phyloP scores from a whole-genome alignment of 208 protist species.

The Trypanosoma boissoni region DNA sequence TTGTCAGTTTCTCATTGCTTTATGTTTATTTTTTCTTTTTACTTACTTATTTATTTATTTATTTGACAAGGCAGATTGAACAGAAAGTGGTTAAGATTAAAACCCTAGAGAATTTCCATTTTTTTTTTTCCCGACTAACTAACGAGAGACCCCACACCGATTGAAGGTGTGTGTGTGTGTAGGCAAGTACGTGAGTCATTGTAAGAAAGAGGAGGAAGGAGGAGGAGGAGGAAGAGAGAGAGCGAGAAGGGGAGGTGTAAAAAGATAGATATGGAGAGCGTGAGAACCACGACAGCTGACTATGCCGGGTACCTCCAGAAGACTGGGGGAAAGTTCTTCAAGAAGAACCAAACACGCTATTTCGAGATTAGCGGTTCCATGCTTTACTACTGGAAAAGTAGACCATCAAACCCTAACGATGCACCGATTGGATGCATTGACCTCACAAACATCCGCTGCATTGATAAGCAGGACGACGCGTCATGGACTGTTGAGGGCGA shows the following conservation, averaged over 20 bases:
- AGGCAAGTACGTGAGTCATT: too few species aligned
- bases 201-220: too few species aligned
- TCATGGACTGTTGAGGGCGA: constrained; percentile 35
- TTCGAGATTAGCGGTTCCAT: constrained; percentile 59
- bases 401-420: constrained; percentile 32
- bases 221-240: too few species aligned
- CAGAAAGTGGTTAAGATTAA: neutral
- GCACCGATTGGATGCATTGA: constrained; percentile 42
- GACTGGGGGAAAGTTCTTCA: constrained; percentile 27
- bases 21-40: constrained; percentile 12
- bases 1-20: too few species aligned
- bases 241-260: too few species aligned
- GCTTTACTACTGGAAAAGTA: constrained; percentile 64
- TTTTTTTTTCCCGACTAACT: too few species aligned
- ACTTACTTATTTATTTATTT: constrained; percentile 13
- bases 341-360: constrained; percentile 51
- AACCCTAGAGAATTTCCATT: constrained; percentile 4
- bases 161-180: too few species aligned
- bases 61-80: neutral
- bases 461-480: constrained; percentile 24
- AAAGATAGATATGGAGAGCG: too few species aligned
- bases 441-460: constrained; percentile 34
- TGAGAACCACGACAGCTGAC: constrained; percentile 18
- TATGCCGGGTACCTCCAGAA: constrained; percentile 51
- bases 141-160: too few species aligned